A percentile compares a stretch with the other conserved stretches of the same genome.
phyloP scores from a whole-genome alignment of 2,329 filamentous ascomycete species.

The Fusarium redolens region DNA sequence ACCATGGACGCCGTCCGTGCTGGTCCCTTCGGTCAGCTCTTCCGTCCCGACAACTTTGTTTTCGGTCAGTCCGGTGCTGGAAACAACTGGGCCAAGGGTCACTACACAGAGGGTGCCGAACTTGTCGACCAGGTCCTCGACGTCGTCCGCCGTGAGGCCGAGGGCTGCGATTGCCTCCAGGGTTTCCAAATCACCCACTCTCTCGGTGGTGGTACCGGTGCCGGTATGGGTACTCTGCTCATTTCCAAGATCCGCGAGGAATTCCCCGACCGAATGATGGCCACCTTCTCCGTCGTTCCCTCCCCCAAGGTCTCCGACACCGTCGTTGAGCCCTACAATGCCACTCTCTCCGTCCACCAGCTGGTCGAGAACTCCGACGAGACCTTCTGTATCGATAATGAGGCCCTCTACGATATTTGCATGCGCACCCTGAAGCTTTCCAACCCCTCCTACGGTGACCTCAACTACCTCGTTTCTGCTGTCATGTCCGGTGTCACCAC shows the following conservation, averaged over 20 bases:
- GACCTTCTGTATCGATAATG: constrained; percentile 99
- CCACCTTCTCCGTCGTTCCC: constrained; percentile 98
- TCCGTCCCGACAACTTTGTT: constrained; percentile 99
- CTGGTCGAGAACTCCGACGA: constrained; percentile 99
- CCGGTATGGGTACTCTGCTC: constrained; percentile 99
- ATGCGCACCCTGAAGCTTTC: constrained; percentile 99
- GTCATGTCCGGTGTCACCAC: constrained; percentile 99
- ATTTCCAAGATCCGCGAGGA: constrained; percentile 99
- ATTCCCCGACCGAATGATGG: constrained; percentile 99
- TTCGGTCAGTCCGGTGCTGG: constrained; percentile 99
- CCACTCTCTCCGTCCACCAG: constrained; percentile 98
- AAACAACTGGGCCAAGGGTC: constrained; percentile 99
- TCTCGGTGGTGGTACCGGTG: constrained; percentile 99
- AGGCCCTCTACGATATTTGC: constrained; percentile 99
- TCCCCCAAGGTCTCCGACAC: constrained; percentile 99
- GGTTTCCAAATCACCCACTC: constrained; percentile 99
- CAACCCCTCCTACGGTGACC: constrained; percentile 97
- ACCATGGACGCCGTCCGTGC: constrained; percentile 99
- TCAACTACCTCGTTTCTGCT: constrained; percentile 99
- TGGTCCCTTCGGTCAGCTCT: constrained; percentile 97
- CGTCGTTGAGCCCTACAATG: constrained; percentile 99
- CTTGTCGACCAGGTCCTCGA: constrained; percentile 98
- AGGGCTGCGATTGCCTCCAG: constrained; percentile 99
- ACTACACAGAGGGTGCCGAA: constrained; percentile 99
- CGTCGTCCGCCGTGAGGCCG: constrained; percentile 97